Evolutionary conservation across 2,329 filamentous ascomycete species (phyloP).

Genomic region (Botrytis squamosa): DNA sequence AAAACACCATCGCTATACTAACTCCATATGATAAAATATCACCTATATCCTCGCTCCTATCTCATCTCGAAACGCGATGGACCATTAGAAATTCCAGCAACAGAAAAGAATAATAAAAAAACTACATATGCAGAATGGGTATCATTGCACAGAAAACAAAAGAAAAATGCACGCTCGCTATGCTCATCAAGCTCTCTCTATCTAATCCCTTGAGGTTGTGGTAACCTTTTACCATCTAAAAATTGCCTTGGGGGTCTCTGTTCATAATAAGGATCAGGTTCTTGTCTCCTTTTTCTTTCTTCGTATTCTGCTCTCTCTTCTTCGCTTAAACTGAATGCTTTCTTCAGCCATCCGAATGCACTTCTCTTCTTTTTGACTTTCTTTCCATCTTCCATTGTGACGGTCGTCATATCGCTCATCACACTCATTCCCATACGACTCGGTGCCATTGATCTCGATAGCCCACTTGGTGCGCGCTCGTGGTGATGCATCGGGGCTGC

Average conservation of each 20-base stretch:
- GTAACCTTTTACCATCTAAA: conserved; percentile 34
- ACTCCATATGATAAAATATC: not conserved
- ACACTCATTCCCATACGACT: conserved; percentile 47
- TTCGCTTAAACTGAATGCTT: conserved; percentile 64
- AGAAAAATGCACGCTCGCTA: conserved; percentile 16
- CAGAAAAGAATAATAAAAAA: not conserved
- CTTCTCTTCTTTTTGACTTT: conserved; percentile 65
- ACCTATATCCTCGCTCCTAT: not conserved
- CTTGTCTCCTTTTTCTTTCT: conserved; percentile 44
- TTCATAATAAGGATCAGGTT: conserved; percentile 26
- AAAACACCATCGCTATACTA: conserved; percentile 2
- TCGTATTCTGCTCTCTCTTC: conserved; percentile 62
- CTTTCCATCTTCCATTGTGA: conserved; percentile 40
- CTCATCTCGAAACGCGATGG: not conserved
- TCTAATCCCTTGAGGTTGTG: conserved; percentile 4
- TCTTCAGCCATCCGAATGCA: conserved; percentile 67
- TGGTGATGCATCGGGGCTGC: conserved; percentile 34
- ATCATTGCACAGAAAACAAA: conserved; percentile 17
- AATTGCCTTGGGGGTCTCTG: conserved; percentile 25
- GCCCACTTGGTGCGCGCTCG: conserved; percentile 25
- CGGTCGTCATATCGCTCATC: conserved; percentile 51
- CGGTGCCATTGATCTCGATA: conserved; percentile 34
- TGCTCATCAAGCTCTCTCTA: not conserved
- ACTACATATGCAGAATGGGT: conserved; percentile 20
- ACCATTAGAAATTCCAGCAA: not conserved